Base-by-base conservation (phyloP, 768 basidiomycete genomes). In the Kwoniella bestiolae region DNA sequence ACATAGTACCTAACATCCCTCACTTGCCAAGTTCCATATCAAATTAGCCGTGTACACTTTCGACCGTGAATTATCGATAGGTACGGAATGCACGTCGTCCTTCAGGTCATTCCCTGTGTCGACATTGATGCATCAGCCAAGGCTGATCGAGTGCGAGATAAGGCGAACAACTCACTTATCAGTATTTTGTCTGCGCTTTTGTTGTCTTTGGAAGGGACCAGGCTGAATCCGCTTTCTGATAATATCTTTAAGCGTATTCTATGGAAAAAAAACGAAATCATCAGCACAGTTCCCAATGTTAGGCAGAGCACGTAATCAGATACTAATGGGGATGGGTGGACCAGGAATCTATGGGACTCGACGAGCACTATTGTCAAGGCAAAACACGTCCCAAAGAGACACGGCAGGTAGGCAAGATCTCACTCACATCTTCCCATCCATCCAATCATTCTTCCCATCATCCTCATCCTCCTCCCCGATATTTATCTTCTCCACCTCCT, bases 231-330 rank as follows among this genome's bases (percentile, higher is more conserved):
- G 2, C 65, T 65, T 25, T 71, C 74, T 3, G 69, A 59, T 21
- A 78, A 58, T 41, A 78, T 32, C 50, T 73, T 78, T 29, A 78
- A 50, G 5, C 73, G 70, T 29, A 76, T 66, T 26, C 77, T 78
- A 49, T 3, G 21, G 11, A 31, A 14, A 52, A 64, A 56, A 63
- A 52, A 57, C 5, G 9, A n/a, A 11, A 11, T 6, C 6, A 6
- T 52, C 29, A 18, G 28, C 5, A 16, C n/a, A 23, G n/a, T 26
- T 28, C 11, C 50, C 9, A 1, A 16, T 26, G 26, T 26, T 28
- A 25, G 11, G 50, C 50, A 31, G 12, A 11, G 8, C 16, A 11
- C 50, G 6, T 21, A 51, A 29, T 26, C 50, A 26, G 6, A 41
- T 41, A 41, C n/a, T n/a, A n/a, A n/a, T n/a, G n/a, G n/a, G n/a